Evolutionary conservation across 148 eudicot species (phyloP).

Genomic region (Rhododendron mucronatum): DNA sequence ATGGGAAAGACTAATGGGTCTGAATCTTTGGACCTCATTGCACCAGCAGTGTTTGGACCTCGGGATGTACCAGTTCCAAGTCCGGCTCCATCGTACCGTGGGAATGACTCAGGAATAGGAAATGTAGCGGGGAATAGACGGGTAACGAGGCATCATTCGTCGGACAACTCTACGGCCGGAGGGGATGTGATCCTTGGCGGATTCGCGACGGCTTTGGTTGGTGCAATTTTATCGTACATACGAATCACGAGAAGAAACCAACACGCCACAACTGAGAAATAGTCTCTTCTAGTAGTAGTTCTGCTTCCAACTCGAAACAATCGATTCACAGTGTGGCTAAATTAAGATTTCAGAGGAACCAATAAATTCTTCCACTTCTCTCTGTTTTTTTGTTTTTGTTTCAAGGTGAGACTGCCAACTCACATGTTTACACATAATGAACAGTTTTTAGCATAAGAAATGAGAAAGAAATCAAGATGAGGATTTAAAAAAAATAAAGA

Average conservation of each 20-base stretch:
- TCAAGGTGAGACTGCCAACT: not conserved
- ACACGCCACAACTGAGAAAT: not conserved
- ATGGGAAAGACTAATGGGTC: constrained; percentile 2
- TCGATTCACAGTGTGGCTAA: not conserved
- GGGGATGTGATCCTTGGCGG: constrained; percentile 65
- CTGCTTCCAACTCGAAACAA: not conserved
- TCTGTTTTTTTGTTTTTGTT: not conserved
- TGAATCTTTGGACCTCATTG: not conserved
- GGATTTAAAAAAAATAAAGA: no score
- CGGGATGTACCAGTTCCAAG: constrained; percentile 4
- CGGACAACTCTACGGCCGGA: constrained; percentile 25
- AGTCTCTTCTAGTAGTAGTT: not conserved
- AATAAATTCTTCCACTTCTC: not conserved
- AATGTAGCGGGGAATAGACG: not conserved
- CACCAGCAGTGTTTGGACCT: not conserved
- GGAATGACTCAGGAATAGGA: not conserved
- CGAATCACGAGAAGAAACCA: constrained; percentile 26
- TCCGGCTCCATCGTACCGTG: constrained; percentile 9
- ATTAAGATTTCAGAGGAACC: not conserved
- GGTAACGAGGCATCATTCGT: constrained; percentile 13
- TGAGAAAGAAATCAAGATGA: not conserved
- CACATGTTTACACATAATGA: not conserved
- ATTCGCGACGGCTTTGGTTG: constrained; percentile 39
- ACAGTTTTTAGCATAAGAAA: not conserved
- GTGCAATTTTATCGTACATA: constrained; percentile 39